Evolutionary conservation across 352 stramenopile genomes (phyloP), one percentile per base, ranked within the genome.

Genomic region (Phytophthora ramorum): DNA sequence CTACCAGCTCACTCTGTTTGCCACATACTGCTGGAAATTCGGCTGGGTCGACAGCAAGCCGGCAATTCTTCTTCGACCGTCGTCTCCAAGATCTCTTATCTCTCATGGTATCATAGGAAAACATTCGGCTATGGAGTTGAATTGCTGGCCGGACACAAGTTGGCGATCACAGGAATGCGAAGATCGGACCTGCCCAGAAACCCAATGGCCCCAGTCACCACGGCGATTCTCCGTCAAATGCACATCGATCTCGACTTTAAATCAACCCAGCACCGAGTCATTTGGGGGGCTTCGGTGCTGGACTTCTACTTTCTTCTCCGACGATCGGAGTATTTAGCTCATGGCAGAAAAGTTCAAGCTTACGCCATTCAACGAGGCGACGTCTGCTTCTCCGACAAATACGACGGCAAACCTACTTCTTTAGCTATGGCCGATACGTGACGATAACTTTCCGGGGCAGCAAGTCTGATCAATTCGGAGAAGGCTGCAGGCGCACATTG

Each of bases 111-210:
- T 66, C 47, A 66, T 66, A 26, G 45, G 10, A 4, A 50, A 14
- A n/a, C 30, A 1, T 5, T 34, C 35, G 70, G 65, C 1, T 71
- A 73, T 40, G 8, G 44, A 3, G 66, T 79, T 40, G 35, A 22
- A 1, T 44, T 81, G 0, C 20, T 65, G 10, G 32, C 52, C 0
- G 48, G 60, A 14, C 65, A 78, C 49, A 35, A 60, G 4, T 48
- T 78, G n/a, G 65, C 73, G 2, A 55, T 78, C 56, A 69, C 44
- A 2, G 73, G 73, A n/a, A 81, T 81, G 73, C 69, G 43, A 0
- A 32, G 56, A 19, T n/a, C 55, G 16, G 67, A 66, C 20, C 40
- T 51, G 16, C 38, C 59, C 22, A 51, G 50, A 0, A 20, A 20
- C 1, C 17, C 50, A 10, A 66, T 63, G n/a, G 45, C 54, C 7